Evolutionary conservation across 2,329 filamentous ascomycete genomes (phyloP).

Genomic region (Ophiostoma sp.): DNA sequence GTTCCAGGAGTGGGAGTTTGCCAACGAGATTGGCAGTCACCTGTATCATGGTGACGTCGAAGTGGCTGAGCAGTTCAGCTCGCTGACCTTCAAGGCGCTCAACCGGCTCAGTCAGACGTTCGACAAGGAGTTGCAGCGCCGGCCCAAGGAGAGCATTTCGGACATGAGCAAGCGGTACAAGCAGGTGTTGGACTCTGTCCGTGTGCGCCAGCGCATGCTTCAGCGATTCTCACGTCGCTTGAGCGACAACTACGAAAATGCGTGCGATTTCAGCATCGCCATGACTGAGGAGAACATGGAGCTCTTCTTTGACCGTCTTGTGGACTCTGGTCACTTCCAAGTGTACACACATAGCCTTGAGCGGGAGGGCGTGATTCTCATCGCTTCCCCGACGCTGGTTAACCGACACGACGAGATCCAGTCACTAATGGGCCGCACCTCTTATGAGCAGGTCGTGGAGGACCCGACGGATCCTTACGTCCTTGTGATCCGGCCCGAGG

Average conservation of each 20-base stretch:
- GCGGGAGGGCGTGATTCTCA: conserved; percentile 74
- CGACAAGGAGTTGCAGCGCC: conserved; percentile 82
- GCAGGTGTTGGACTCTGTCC: conserved; percentile 89
- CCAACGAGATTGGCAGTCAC: conserved; percentile 86
- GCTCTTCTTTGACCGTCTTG: conserved; percentile 77
- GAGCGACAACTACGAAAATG: conserved; percentile 93
- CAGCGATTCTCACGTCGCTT: conserved; percentile 92
- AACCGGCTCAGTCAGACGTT: conserved; percentile 87
- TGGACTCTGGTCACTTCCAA: conserved; percentile 82
- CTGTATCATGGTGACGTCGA: conserved; percentile 94
- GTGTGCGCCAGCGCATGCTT: conserved; percentile 91
- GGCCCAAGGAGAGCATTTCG: conserved; percentile 75
- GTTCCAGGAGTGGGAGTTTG: conserved; percentile 97
- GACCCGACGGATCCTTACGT: conserved; percentile 81
- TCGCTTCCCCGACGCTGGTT: conserved; percentile 78
- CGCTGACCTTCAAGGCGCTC: conserved; percentile 88
- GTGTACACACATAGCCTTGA: conserved; percentile 68
- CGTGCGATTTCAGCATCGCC: conserved; percentile 89
- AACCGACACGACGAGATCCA: conserved; percentile 79
- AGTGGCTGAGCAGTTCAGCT: conserved; percentile 95
- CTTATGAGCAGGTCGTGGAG: conserved; percentile 60
- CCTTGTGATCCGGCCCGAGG: conserved; percentile 79
- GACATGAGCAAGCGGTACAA: conserved; percentile 99
- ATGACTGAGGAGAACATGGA: conserved; percentile 63
- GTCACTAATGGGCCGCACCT: conserved; percentile 73